Conservation (phyloP, 2,329 filamentous ascomycete species). For the Ceratocystiopsis sp. region DNA sequence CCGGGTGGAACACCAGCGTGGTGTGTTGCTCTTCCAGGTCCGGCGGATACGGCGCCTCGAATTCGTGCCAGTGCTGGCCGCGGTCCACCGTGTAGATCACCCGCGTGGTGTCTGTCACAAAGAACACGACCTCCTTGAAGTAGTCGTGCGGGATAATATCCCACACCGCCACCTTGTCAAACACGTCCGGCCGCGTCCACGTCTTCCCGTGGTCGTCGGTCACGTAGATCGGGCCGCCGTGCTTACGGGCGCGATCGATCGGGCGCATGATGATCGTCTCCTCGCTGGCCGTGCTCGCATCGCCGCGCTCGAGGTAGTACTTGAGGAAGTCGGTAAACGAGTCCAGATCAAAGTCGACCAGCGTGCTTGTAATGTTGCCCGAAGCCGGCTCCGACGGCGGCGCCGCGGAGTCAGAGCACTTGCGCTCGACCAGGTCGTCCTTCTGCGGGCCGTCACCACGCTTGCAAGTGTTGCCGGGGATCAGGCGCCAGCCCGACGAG, state of each 20-base stretch:
- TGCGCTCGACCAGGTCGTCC: constrained; percentile 54
- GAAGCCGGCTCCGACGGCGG: constrained; percentile 35
- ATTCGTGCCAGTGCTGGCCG: constrained; percentile 54
- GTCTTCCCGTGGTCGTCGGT: constrained; percentile 77
- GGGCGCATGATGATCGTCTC: constrained; percentile 52
- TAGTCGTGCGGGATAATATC: constrained; percentile 62
- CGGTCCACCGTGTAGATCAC: constrained; percentile 73
- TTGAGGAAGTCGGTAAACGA: constrained; percentile 34
- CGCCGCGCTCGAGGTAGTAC: constrained; percentile 64
- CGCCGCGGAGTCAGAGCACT: constrained; percentile 48
- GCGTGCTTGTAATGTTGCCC: constrained; percentile 47
- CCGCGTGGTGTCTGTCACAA: constrained; percentile 50
- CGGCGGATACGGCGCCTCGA: constrained; percentile 47
- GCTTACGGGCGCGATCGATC: constrained; percentile 27
- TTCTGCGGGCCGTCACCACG: constrained; percentile 43
- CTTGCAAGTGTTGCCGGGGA: constrained; percentile 66
- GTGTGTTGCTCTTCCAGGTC: constrained; percentile 18
- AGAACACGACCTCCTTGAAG: constrained; percentile 73
- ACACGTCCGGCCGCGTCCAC: constrained; percentile 48
- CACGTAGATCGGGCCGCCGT: constrained; percentile 47
- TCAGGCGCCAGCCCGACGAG: constrained; percentile 79
- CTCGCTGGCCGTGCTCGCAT: constrained; percentile 41
- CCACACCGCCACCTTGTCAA: constrained; percentile 52
- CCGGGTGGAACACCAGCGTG: constrained; percentile 64
- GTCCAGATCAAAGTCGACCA: constrained; percentile 39